Evolutionary conservation across 2,329 filamentous ascomycete species (phyloP).

Genomic region (Fusarium praegraminearum): DNA sequence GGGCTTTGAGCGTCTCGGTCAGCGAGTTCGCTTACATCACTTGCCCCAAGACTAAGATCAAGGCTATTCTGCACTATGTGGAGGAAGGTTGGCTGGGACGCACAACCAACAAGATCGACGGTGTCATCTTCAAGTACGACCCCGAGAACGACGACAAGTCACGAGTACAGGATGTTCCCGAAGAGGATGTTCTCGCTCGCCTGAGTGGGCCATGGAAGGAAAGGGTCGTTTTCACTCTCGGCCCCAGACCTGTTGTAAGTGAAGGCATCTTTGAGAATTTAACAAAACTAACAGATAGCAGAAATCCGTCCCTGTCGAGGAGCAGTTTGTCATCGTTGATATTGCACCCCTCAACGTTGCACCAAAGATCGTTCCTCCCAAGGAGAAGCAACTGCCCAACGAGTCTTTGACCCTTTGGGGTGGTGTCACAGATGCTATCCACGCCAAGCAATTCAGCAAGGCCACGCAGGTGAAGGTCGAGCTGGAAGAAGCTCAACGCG

Average conservation of each 20-base stretch:
- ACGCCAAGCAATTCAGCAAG: conserved; percentile 82
- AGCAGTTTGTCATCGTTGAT: conserved; percentile 84
- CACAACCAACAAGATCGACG: conserved; percentile 90
- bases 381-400: conserved; percentile 83
- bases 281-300: conserved; percentile 33
- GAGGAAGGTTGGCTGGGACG: conserved; percentile 96
- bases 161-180: conserved; percentile 86
- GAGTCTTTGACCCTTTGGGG: conserved; percentile 92
- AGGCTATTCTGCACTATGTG: conserved; percentile 91
- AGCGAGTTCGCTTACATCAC: conserved; percentile 90
- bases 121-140: conserved; percentile 91
- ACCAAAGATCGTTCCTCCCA: conserved; percentile 82
- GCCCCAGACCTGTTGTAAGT: conserved; percentile 72
- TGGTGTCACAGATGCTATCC: conserved; percentile 87
- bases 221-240: conserved; percentile 71
- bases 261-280: background rate
- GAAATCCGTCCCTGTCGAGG: conserved; percentile 63
- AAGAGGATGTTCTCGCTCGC: conserved; percentile 83
- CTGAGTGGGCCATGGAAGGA: conserved; percentile 90
- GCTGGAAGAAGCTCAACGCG: conserved; percentile 88
- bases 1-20: conserved; percentile 89
- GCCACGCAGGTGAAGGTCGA: conserved; percentile 91
- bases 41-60: conserved; percentile 90
- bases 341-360: conserved; percentile 84
- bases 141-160: conserved; percentile 84